These are phyloP conservation scores for Basipetospora chlamydospora DNA, from an alignment of 2,329 filamentous ascomycete genomes.

Conservation along the genomic window DNA sequence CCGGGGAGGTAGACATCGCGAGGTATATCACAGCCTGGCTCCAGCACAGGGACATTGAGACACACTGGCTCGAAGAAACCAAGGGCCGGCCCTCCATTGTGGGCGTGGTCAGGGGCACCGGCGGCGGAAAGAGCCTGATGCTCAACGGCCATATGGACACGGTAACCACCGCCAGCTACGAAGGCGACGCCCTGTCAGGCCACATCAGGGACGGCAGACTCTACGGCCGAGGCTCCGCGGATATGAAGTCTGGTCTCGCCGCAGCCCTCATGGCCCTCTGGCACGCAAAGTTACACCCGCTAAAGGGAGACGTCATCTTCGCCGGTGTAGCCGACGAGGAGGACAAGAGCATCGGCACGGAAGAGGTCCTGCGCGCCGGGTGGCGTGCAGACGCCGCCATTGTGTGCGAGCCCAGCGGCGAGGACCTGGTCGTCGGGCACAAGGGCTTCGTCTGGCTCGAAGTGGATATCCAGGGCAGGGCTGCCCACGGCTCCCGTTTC, in stretches of 20 bases:
- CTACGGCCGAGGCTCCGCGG: slow-evolving; percentile 30
- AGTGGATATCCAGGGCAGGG: slow-evolving; percentile 24
- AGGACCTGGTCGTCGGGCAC: slow-evolving; percentile 28
- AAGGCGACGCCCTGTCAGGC: slow-evolving; percentile 28
- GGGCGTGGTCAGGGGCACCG: slow-evolving; percentile 29
- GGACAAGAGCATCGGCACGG: slow-evolving; percentile 32
- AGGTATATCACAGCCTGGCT: slow-evolving; percentile 34
- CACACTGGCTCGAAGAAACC: slow-evolving; percentile 30
- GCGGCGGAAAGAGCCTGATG: slow-evolving; percentile 32
- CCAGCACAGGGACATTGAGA: slow-evolving; percentile 33
- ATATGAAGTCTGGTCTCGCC: slow-evolving; percentile 38
- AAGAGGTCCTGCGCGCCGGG: slow-evolving; percentile 32
- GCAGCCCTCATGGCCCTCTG: slow-evolving; percentile 27
- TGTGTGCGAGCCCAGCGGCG: slow-evolving; percentile 30
- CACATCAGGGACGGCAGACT: slow-evolving; percentile 22
- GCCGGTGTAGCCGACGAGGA: slow-evolving; percentile 41
- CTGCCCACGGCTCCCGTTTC: slow-evolving; percentile 27
- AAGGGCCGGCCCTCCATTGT: slow-evolving; percentile 34
- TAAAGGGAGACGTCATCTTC: slow-evolving; percentile 35
- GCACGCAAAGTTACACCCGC: slow-evolving; percentile 20
- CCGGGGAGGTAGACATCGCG: slow-evolving; percentile 30
- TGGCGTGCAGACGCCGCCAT: slow-evolving; percentile 39
- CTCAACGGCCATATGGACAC: slow-evolving; percentile 40
- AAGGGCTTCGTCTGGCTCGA: slow-evolving; percentile 35
- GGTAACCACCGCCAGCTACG: slow-evolving; percentile 31